phyloP scores from a whole-genome alignment of 805 yeast species.

The Metschnikowia corniflorae region DNA sequence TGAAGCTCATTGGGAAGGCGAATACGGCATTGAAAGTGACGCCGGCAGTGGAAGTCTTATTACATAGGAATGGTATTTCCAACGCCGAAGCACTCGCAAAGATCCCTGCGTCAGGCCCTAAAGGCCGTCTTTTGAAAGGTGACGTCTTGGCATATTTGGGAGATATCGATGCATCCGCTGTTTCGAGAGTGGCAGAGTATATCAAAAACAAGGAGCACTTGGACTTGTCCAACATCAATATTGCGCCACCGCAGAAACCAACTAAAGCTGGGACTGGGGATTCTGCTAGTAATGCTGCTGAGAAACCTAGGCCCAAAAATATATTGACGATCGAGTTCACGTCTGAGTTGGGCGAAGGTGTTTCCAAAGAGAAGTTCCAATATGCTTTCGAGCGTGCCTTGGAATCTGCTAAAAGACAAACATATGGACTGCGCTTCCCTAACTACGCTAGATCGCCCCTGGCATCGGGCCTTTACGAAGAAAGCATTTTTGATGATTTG shows the following conservation, averaged over 20 bases:
- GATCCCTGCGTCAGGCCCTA: constrained; percentile 83
- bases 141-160: constrained; percentile 88
- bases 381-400: constrained; percentile 30
- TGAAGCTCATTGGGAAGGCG: constrained; percentile 42
- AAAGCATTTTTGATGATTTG: constrained; percentile 38
- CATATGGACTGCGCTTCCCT: constrained; percentile 36
- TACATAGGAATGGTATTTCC: constrained; percentile 61
- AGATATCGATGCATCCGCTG: constrained; percentile 54
- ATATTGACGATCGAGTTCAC: constrained; percentile 24
- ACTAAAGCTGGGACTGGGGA: constrained; percentile 9
- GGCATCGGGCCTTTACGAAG: constrained; percentile 17
- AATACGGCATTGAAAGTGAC: constrained; percentile 61
- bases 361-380: constrained; percentile 26
- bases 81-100: constrained; percentile 64
- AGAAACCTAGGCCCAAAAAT: constrained; percentile 29
- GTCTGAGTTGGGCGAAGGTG: constrained; percentile 25
- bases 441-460: constrained; percentile 33
- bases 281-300: constrained; percentile 9
- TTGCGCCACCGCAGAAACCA: constrained; percentile 30
- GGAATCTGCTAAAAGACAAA: constrained; percentile 26
- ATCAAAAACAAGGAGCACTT: constrained; percentile 56
- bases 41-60: constrained; percentile 74
- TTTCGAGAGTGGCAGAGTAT: constrained; percentile 50
- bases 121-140: constrained; percentile 84
- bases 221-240: constrained; percentile 67